Percentiles rank a stretch among this genome's conserved stretches.
Evolutionary conservation across 495 filamentous ascomycete species (phyloP).

Genomic region (Rhizodiscina lignyota): DNA sequence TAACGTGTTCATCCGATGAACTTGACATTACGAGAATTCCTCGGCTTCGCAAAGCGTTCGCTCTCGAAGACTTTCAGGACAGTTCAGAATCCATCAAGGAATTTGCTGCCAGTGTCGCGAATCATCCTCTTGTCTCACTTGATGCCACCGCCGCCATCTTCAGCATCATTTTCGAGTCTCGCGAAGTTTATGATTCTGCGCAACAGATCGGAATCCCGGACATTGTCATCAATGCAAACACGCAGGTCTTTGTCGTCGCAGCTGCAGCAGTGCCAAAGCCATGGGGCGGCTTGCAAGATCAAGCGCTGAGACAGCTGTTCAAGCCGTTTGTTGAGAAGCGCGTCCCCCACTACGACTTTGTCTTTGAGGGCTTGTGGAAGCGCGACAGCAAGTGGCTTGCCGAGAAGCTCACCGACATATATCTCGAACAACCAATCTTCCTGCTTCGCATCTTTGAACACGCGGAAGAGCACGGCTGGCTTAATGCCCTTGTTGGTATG

Average conservation of each 20-base stretch:
- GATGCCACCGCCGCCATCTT: slow-evolving; percentile 55
- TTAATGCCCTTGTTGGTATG: slow-evolving; percentile 59
- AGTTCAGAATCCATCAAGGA: slow-evolving; percentile 52
- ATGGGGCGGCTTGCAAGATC: slow-evolving; percentile 44
- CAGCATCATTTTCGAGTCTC: slow-evolving; percentile 32
- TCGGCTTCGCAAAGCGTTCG: slow-evolving; percentile 60
- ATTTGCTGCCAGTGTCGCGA: slow-evolving; percentile 56
- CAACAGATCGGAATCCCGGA: slow-evolving; percentile 32
- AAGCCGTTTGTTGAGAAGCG: slow-evolving; percentile 44
- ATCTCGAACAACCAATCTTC: slow-evolving; percentile 55
- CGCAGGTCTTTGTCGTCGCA: slow-evolving; percentile 64
- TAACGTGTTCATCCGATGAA: slow-evolving; percentile 48
- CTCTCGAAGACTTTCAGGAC: slow-evolving; percentile 54
- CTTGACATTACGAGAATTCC: slow-evolving; percentile 73
- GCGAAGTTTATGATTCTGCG: slow-evolving; percentile 22
- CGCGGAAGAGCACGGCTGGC: slow-evolving; percentile 60
- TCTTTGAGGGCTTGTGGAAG: slow-evolving; percentile 76
- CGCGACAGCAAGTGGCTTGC: slow-evolving; percentile 73
- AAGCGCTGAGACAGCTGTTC: slow-evolving; percentile 43
- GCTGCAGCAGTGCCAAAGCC: slow-evolving; percentile 52
- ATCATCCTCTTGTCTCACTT: slow-evolving; percentile 74
- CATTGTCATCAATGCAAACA: slow-evolving; percentile 48
- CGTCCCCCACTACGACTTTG: slow-evolving; percentile 59
- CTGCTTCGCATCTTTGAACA: slow-evolving; percentile 73
- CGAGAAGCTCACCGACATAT: slow-evolving; percentile 58